Base-by-base conservation (phyloP, 345 rosid species). In the Sapria himalayana region DNA sequence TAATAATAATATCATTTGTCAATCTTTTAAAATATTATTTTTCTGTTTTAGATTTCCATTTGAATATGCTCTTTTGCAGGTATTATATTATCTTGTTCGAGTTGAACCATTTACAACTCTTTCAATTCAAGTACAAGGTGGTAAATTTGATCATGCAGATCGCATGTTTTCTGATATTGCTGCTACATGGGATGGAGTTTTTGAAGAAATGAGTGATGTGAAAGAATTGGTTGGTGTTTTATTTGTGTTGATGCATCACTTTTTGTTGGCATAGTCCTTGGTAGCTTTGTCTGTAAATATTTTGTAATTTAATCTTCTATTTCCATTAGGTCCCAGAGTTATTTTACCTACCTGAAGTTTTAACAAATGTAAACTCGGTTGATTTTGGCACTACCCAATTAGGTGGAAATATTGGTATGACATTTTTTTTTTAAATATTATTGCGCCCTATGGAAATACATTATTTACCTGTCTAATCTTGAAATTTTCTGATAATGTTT, bases 111-210 rank as follows among this genome's bases (percentile, higher is more conserved):
- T 84, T 57, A 84, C 93, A 45, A 77, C 99, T 18, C 69, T 89
- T 52, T 80, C 95, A 51, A 75, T 89, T 58, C 92, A 89, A 65
- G 71, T 89, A 51, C 99, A 89, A 89, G 99, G 93, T 61, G 95
- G 95, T 53, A 84, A 84, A 65, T 84, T 84, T 57, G 99, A 89
- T 64, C 99, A 89, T 62, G 95, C 95, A 50, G 95, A 89, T 50
- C 63, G 93, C 55, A 62, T 89, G 99, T 89, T 89, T 75, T 89
- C 64, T 24, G 95, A 89, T 58, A 49, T 89, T 58, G 61, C 76
- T 57, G 78, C 71, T 54, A 84, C 99, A 23, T 89, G 99, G 99
- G 70, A 84, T 66, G 95, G 95, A 37, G 78, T 89, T 59, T 62
- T 77, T 14, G 93, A 89, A 62, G 99, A 89, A 63, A 89, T 77